Evolutionary conservation across 2,329 filamentous ascomycete species (phyloP).

Genomic region (Tolypocladium ovalisporum): DNA sequence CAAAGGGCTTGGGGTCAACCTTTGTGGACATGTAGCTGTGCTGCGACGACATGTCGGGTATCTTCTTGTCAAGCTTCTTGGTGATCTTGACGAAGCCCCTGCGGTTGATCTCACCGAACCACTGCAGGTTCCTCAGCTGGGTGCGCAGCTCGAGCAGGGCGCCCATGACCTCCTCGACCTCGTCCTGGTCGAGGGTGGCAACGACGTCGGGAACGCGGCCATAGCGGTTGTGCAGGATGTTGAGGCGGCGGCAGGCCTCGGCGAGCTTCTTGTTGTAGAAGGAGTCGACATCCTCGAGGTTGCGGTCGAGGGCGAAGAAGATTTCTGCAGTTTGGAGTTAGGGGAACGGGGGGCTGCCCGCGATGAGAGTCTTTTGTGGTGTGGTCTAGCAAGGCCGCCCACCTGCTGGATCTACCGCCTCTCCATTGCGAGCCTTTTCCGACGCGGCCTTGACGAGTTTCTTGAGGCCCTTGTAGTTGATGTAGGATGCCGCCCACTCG

Average conservation of each 20-base stretch:
- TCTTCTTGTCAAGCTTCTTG: slow-evolving; percentile 96
- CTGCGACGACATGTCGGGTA: slow-evolving; percentile 65
- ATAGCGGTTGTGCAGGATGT: slow-evolving; percentile 80
- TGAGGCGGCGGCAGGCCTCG: slow-evolving; percentile 73
- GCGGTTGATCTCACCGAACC: slow-evolving; percentile 96
- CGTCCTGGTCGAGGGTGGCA: slow-evolving; percentile 71
- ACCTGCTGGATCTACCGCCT: slow-evolving; percentile 85
- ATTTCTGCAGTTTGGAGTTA: slow-evolving; percentile 56
- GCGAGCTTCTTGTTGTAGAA: slow-evolving; percentile 96
- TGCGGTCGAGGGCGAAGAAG: slow-evolving; percentile 92
- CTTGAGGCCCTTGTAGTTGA: slow-evolving; percentile 87
- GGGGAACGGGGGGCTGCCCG: slow-evolving; percentile 16
- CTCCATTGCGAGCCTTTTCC: slow-evolving; percentile 53
- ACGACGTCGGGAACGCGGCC: slow-evolving; percentile 60
- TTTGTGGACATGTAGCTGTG: slow-evolving; percentile 81
- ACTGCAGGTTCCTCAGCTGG: slow-evolving; percentile 83
- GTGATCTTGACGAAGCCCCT: slow-evolving; percentile 96
- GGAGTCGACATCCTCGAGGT: slow-evolving; percentile 89
- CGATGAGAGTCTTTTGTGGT: slow-evolving; percentile 9
- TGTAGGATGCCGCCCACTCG: slow-evolving; percentile 75
- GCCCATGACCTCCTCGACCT: slow-evolving; percentile 82
- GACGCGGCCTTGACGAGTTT: slow-evolving; percentile 82
- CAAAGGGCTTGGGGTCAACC: slow-evolving; percentile 81
- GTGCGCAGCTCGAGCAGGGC: slow-evolving; percentile 80
- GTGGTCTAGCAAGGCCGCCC: slow-evolving; percentile 29